phyloP scores from a whole-genome alignment of 805 yeast genomes.

The Sugiyamaella chiloensis region DNA sequence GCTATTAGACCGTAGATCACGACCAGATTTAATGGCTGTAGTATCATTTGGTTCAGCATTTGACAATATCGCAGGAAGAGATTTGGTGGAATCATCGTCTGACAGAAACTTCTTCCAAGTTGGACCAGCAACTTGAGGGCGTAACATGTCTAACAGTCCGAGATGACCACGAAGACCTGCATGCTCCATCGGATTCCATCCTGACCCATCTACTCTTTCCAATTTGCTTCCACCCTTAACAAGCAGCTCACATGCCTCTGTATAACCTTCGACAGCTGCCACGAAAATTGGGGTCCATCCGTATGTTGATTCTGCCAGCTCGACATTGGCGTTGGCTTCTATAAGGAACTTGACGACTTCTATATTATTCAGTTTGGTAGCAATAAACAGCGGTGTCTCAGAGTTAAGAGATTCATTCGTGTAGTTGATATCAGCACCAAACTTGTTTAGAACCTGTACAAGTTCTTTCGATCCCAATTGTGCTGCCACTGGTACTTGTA shows the following conservation, averaged over 20 bases:
- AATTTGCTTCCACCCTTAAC: conserved; percentile 52
- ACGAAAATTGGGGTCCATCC: conserved; percentile 94
- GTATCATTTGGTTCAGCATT: not conserved
- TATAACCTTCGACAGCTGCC: conserved; percentile 83
- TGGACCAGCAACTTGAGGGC: conserved; percentile 17
- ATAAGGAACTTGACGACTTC: conserved; percentile 56
- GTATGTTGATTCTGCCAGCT: conserved; percentile 69
- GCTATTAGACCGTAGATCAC: not conserved
- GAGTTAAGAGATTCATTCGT: conserved; percentile 49
- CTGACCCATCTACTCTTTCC: conserved; percentile 69
- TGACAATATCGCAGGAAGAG: not conserved
- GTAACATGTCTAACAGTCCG: conserved; percentile 57
- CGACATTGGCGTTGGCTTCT: conserved; percentile 62
- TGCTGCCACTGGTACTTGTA: conserved; percentile 51
- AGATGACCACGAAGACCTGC: conserved; percentile 88
- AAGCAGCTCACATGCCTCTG: conserved; percentile 53
- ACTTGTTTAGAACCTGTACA: conserved; percentile 49
- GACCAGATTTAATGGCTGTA: not conserved
- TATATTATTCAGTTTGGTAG: conserved; percentile 59
- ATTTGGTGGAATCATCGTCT: not conserved
- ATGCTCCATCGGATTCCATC: conserved; percentile 98
- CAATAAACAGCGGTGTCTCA: conserved; percentile 83
- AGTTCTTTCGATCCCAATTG: conserved; percentile 60
- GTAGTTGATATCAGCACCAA: conserved; percentile 63
- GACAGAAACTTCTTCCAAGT: conserved; percentile 5